Evolutionary conservation across 768 basidiomycete species (phyloP), one percentile per base, ranked within the genome.

Genomic region (Lactifluus volemus): DNA sequence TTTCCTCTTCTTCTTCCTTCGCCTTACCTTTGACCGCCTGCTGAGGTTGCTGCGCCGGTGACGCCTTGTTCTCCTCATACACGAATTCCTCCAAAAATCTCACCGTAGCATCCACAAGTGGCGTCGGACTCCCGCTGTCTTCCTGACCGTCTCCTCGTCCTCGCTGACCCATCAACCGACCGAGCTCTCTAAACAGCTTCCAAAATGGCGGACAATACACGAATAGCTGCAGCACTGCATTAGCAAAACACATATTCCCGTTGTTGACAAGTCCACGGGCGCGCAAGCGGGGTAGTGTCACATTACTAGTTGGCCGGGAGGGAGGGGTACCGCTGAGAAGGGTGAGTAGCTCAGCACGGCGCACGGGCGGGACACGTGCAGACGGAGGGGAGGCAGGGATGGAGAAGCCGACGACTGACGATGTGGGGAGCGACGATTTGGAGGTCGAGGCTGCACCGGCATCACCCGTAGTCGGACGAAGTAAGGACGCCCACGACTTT

Each of bases 171-270:
- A 73, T 64, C 58, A 86, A 69, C 67, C 77, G 79, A 32, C 82
- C 87, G 2, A 98, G 75, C 63, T 89, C 85, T 21, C 73, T 75
- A 69, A 99, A 88, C 39, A 98, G 72, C 49, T 78, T 78, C 68
- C 85, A 84, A 72, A 98, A 98, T 1, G 89, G 91, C n/a, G 82
- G 79, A 67, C 88, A 92, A 72, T 93, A 96, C 0, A 95, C 81
- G 32, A 99, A 78, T 1, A 89, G 83, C 75, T 98, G 96, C 34
- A 99, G 76, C 25, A 98, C 89, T 0, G 93, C 85, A 68, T 98
- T 99, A 32, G 94, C 94, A 70, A 98, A 99, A 71, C 96, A 99
- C 85, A 98, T 86, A 73, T 99, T 99, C 0, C 96, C 95, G 2
- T 84, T 88, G 73, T 99, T 99, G 66, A 98, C 79, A 52, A 99